phyloP scores from a whole-genome alignment of 140 eudicot species.

The Flaveria floridana region DNA sequence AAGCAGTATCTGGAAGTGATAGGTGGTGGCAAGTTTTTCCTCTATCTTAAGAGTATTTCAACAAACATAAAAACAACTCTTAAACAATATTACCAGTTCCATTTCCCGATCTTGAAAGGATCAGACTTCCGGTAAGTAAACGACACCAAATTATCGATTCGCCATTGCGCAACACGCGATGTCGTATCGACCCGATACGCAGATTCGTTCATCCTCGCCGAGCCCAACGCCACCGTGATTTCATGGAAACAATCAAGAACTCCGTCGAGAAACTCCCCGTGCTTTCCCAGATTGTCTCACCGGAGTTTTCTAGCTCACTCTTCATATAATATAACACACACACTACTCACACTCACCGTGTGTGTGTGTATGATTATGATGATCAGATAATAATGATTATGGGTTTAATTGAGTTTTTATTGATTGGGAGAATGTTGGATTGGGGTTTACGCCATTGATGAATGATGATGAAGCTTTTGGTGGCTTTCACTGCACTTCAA shows the following conservation, averaged over 20 bases:
- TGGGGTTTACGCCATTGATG: slow-evolving; percentile 47
- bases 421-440: slow-evolving; percentile 34
- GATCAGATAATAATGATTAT: neutral
- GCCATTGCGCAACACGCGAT: slow-evolving; percentile 90
- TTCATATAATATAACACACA: slow-evolving; percentile 29
- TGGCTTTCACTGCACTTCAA: slow-evolving; percentile 55
- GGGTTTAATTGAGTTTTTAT: neutral
- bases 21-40: no score
- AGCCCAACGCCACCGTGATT: slow-evolving; percentile 50
- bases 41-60: no score
- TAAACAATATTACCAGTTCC: slow-evolving; percentile 57
- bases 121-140: slow-evolving; percentile 72
- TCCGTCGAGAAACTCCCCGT: slow-evolving; percentile 60
- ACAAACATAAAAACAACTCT: neutral
- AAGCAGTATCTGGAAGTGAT: no score
- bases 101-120: slow-evolving; percentile 78
- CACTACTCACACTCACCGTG: neutral
- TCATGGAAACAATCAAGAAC: slow-evolving; percentile 74
- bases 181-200: slow-evolving; percentile 82
- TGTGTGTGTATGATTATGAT: slow-evolving; percentile 2
- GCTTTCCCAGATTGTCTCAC: slow-evolving; percentile 70
- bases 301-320: slow-evolving; percentile 23
- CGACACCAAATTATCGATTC: slow-evolving; percentile 65
- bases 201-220: slow-evolving; percentile 64
- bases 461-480: slow-evolving; percentile 33